phyloP scores from a whole-genome alignment of 352 stramenopile species.

The Phytophthora europaea region DNA sequence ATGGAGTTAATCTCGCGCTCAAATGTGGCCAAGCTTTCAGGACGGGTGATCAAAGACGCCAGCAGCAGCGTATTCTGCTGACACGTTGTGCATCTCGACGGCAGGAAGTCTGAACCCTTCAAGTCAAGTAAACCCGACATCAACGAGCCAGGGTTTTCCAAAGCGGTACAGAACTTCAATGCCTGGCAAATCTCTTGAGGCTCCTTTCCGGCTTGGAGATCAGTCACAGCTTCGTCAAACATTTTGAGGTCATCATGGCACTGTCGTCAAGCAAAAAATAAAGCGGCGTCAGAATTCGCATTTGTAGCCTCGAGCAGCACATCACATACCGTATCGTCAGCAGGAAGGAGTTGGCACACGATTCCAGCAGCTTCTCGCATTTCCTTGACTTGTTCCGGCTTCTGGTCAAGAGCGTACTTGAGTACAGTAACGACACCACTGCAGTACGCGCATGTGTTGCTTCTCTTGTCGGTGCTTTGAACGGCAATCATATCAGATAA shows the following conservation, averaged over 20 bases:
- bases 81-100: constrained; percentile 61
- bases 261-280: constrained; percentile 30
- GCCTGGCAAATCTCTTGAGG: constrained; percentile 67
- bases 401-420: constrained; percentile 61
- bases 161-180: constrained; percentile 58
- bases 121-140: constrained; percentile 52
- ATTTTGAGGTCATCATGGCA: constrained; percentile 76
- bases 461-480: constrained; percentile 19
- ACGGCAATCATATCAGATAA: constrained; percentile 19
- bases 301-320: background rate
- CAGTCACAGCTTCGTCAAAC: constrained; percentile 64
- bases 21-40: constrained; percentile 61
- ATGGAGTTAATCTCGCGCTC: constrained; percentile 58
- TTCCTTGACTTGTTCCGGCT: constrained; percentile 70
- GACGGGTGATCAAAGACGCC: constrained; percentile 55
- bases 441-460: constrained; percentile 71
- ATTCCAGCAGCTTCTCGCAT: constrained; percentile 71
- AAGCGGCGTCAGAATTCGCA: background rate
- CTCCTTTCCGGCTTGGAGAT: constrained; percentile 65
- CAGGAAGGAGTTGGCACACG: constrained; percentile 71
- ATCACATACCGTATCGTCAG: constrained; percentile 65
- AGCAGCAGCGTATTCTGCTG: constrained; percentile 71
- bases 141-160: constrained; percentile 25
- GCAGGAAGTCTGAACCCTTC: constrained; percentile 47
- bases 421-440: constrained; percentile 72